Conservation (phyloP, 139 green algal species). For the Marvania coccoides region DNA sequence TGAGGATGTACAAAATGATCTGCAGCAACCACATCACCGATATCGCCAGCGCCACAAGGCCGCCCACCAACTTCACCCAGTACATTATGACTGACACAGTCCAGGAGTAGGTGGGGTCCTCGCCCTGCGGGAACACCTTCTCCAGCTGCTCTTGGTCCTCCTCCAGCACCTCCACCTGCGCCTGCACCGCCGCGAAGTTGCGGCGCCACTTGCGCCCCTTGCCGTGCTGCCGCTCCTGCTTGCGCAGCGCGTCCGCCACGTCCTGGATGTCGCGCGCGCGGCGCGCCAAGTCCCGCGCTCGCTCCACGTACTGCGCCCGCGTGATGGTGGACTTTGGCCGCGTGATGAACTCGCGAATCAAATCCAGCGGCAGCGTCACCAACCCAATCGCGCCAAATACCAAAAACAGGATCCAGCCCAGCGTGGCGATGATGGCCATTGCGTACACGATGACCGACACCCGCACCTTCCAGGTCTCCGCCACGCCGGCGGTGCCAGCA, state of each 20-base stretch:
- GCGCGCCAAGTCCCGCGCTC: constrained; percentile 61
- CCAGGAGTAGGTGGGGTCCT: constrained; percentile 74
- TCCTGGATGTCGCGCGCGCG: constrained; percentile 62
- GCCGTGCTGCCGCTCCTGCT: constrained; percentile 52
- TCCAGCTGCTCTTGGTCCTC: constrained; percentile 81
- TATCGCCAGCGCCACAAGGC: constrained; percentile 60
- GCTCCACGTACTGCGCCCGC: constrained; percentile 76
- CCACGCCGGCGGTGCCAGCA: background rate
- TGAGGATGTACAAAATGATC: constrained; percentile 90
- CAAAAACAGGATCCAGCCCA: constrained; percentile 91
- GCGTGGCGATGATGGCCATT: constrained; percentile 77
- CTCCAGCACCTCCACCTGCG: constrained; percentile 78
- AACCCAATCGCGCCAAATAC: constrained; percentile 91
- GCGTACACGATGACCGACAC: constrained; percentile 81
- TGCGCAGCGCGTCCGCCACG: constrained; percentile 44
- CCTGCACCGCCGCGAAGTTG: constrained; percentile 63
- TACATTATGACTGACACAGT: constrained; percentile 70
- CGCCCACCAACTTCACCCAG: constrained; percentile 60
- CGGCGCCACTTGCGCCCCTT: constrained; percentile 58
- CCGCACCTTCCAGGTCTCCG: constrained; percentile 56
- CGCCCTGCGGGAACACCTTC: constrained; percentile 78
- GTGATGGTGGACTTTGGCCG: constrained; percentile 72
- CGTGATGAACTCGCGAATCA: constrained; percentile 68
- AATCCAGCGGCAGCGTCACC: constrained; percentile 77
- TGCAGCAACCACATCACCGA: constrained; percentile 86